Base-by-base conservation (phyloP, 306 rosid genomes). In the Pueraria montana region DNA sequence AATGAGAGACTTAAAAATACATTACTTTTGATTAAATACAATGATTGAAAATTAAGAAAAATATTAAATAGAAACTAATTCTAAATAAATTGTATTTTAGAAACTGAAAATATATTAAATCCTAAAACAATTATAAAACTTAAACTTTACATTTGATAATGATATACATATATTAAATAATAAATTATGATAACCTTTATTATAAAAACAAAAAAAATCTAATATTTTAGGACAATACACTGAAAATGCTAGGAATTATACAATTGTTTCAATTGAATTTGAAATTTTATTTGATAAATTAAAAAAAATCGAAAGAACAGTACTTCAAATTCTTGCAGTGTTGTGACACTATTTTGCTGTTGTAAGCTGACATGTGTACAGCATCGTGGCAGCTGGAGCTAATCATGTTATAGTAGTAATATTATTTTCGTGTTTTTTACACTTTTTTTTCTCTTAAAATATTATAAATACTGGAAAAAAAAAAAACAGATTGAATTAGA, bases 281-380 rank as follows among this genome's bases (percentile, higher is more conserved):
- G 2, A 58, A 3, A 58, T 58, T 55, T 55, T 21, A 20, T 11
- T 11, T 9, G 23, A 24, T 23, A n/a, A 24, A 23, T 10, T 10
- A 1, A 1, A 58, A 20, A 40, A 26, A 61, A 61, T 24, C 0
- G 4, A 61, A 61, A 12, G 20, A 26, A 14, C 67, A 26, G 11
- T 61, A 14, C 38, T 61, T 26, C 3, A 27, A 61, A 4, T 26
- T 62, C 1, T 62, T 7, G 40, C 11, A 14, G 42, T 13, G 14
- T 11, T 11, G 42, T 6, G 21, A 13, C 42, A 62, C 42, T 13
- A 8, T 30, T 10, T 62, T 62, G 42, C 69, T 27, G 69, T 32
- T 62, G 11, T 27, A 14, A 14, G 69, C 69, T 62, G 69, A 62
- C 69, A 30, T 26, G 69, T 62, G 69, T 24, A 62, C 69, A 27